A percentile compares a stretch with the other conserved stretches of the same genome.
These are phyloP conservation scores for Polytrichum commune DNA, from an alignment of 225 moss, liverwort and hornwort species.

Conservation along the genomic window DNA sequence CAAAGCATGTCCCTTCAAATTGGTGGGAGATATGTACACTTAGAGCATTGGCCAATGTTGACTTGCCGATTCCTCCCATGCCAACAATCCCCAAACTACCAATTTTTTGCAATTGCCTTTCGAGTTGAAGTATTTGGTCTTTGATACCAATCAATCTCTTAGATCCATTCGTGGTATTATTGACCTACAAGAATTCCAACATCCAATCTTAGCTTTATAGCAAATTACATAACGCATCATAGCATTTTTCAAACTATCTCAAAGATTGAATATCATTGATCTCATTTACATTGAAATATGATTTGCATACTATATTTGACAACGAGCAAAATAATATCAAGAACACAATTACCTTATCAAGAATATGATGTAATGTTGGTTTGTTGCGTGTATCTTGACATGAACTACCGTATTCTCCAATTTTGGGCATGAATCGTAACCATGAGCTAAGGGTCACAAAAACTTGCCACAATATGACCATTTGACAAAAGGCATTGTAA, in stretches of 20 bases:
- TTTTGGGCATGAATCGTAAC: not conserved
- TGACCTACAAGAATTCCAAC: not conserved
- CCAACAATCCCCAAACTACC: constrained; percentile 1
- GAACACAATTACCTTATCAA: not conserved
- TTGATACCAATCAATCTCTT: not conserved
- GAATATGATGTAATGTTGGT: too few species aligned
- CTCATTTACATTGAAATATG: not conserved
- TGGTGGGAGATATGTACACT: constrained; percentile 3
- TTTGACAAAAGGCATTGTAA: not conserved
- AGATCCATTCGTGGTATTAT: not conserved
- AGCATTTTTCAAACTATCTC: not conserved
- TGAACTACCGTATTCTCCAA: not conserved
- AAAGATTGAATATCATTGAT: not conserved
- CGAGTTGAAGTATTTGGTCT: not conserved
- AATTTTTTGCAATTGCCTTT: not conserved
- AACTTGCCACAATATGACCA: not conserved
- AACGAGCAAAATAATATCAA: not conserved
- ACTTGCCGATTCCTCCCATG: constrained; percentile 9
- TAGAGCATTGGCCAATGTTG: constrained; percentile 8
- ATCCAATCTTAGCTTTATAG: not conserved
- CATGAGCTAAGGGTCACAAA: not conserved
- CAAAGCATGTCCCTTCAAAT: constrained; percentile 1
- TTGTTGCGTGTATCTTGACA: not conserved
- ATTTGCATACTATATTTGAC: not conserved
- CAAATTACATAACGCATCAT: not conserved